phyloP scores from a whole-genome alignment of 106 monocot genomes.

The Dendrobium catenatum region DNA sequence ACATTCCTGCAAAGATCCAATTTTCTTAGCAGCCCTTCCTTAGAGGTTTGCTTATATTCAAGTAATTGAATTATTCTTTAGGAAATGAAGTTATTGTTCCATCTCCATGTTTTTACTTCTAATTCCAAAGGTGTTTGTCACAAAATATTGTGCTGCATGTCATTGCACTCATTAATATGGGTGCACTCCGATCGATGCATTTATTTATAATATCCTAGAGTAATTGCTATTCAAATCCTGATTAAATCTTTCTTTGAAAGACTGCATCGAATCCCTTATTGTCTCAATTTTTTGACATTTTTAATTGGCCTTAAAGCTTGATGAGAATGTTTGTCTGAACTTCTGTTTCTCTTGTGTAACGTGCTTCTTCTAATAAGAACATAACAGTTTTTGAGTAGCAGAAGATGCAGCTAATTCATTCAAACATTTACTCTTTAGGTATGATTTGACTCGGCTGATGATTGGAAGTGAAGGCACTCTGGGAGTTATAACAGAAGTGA shows the following conservation, averaged over 20 bases:
- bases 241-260: not conserved
- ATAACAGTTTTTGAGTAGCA: too few relatives aligned
- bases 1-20: not conserved
- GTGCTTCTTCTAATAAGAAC: too few relatives aligned
- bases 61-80: not conserved
- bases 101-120: not conserved
- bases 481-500: slow-evolving; percentile 91
- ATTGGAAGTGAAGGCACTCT: slow-evolving; percentile 98
- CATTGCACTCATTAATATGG: not conserved
- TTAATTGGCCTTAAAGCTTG: not conserved
- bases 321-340: not conserved
- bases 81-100: not conserved
- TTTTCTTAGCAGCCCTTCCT: not conserved
- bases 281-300: not conserved
- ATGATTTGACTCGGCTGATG: slow-evolving; percentile 79
- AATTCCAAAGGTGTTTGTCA: not conserved
- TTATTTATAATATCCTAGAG: not conserved
- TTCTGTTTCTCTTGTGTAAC: not conserved
- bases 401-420: not conserved
- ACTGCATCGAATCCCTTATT: not conserved
- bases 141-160: not conserved
- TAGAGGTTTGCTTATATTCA: not conserved
- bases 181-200: too few relatives aligned
- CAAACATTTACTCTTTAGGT: slow-evolving; percentile 30
- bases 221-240: not conserved